phyloP scores from a whole-genome alignment of 257 asterid species.

The Eustoma russellianum region DNA sequence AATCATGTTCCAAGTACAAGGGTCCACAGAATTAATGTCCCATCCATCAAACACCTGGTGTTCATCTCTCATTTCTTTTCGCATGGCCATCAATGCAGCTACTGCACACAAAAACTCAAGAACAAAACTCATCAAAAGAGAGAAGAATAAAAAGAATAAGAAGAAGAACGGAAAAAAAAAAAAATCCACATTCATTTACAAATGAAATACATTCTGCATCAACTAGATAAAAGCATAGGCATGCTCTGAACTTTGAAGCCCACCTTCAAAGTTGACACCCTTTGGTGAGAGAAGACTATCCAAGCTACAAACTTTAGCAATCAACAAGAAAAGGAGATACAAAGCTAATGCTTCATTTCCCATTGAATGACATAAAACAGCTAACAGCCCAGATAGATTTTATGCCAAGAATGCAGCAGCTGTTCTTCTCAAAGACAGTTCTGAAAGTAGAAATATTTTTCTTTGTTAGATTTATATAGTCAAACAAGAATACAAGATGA shows the following conservation, averaged over 20 bases:
- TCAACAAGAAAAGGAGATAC: conserved; percentile 23
- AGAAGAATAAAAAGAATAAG: background rate
- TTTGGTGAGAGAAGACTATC: conserved; percentile 78
- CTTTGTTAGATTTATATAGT: background rate
- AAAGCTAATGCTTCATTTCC: conserved; percentile 27
- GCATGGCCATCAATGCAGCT: conserved; percentile 82
- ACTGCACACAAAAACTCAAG: conserved; percentile 33
- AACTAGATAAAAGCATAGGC: conserved; percentile 3
- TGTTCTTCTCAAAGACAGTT: conserved; percentile 7
- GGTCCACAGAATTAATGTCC: conserved; percentile 96
- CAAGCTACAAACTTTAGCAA: conserved; percentile 27
- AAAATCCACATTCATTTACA: too few relatives aligned
- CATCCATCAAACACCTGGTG: conserved; percentile 76
- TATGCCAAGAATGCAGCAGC: conserved; percentile 9
- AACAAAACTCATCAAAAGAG: conserved; percentile 7
- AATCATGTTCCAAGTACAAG: conserved; percentile 98
- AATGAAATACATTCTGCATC: background rate
- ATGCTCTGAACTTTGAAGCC: background rate
- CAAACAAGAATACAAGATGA: background rate
- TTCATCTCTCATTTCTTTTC: conserved; percentile 58
- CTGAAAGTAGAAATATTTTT: conserved; percentile 1
- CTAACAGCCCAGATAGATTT: conserved; percentile 13
- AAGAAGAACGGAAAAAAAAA: background rate
- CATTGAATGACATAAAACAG: conserved; percentile 29
- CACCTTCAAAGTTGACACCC: conserved; percentile 94